Percentiles rank a stretch among this genome's conserved stretches.
Conservation (phyloP, 108 stramenopile species). For the Fistulifera solaris region DNA sequence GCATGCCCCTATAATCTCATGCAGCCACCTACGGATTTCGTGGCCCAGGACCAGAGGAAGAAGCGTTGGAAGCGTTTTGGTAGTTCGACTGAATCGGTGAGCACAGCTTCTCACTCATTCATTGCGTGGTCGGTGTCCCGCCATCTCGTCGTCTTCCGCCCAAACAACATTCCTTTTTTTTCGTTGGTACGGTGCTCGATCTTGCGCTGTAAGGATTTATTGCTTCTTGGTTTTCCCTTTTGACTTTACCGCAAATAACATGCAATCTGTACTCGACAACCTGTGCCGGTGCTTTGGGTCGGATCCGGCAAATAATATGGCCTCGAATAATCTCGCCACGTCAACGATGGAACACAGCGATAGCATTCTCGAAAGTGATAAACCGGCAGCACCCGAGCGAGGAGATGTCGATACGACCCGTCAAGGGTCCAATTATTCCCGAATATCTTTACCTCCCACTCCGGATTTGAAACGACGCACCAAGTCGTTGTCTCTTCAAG, state of each 20-base stretch:
- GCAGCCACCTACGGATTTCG: no score
- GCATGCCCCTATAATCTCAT: no score
- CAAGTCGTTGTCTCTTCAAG: conserved; percentile 1
- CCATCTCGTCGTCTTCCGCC: no score
- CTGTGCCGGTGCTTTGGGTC: conserved; percentile 10
- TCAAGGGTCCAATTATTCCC: neutral
- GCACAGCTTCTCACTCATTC: no score
- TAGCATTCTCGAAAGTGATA: neutral
- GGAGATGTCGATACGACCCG: neutral
- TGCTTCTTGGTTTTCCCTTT: no score
- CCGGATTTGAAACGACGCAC: conserved; percentile 9
- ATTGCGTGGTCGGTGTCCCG: no score
- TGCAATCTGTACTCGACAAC: conserved; percentile 8
- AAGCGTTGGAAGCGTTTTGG: no score
- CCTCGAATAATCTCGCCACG: neutral
- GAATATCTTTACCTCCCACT: neutral
- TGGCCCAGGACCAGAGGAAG: no score
- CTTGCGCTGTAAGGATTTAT: no score
- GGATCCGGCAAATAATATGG: neutral
- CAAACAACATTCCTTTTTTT: no score
- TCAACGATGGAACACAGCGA: conserved; percentile 1
- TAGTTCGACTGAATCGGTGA: no score
- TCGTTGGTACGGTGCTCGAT: no score
- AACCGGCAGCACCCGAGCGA: neutral
- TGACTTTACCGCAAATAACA: neutral